These are phyloP conservation scores for Taphrina flavorubra DNA, from an alignment of 1,139 yeast genomes.

Conservation along the genomic window DNA sequence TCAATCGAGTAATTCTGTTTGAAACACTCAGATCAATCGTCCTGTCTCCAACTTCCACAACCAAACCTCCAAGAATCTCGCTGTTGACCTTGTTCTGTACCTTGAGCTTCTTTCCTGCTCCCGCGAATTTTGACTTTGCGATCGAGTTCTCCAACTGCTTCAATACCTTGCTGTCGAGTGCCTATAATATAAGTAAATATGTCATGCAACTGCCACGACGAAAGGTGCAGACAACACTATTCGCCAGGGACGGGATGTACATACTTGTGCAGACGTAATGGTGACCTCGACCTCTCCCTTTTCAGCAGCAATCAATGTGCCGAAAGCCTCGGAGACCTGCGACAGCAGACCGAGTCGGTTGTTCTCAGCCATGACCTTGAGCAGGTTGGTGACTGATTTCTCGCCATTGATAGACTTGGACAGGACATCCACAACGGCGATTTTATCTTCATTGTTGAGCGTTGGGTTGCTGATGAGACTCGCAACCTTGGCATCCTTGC, in stretches of 20 bases:
- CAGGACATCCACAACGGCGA: conserved; percentile 67
- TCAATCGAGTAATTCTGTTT: conserved; percentile 82
- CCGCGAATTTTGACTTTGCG: conserved; percentile 78
- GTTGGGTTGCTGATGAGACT: conserved; percentile 81
- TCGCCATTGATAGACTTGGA: conserved; percentile 62
- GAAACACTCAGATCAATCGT: conserved; percentile 92
- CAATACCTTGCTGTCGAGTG: conserved; percentile 77
- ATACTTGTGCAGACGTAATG: conserved; percentile 67
- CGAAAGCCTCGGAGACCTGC: conserved; percentile 72
- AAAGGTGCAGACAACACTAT: neutral
- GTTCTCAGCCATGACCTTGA: conserved; percentile 88
- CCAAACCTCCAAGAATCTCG: conserved; percentile 91
- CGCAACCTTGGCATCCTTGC: conserved; percentile 67
- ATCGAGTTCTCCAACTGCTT: conserved; percentile 81
- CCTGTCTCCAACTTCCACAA: conserved; percentile 95
- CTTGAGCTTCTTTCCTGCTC: conserved; percentile 83
- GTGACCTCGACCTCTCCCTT: conserved; percentile 92
- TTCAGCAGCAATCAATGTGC: conserved; percentile 81
- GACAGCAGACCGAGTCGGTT: conserved; percentile 81
- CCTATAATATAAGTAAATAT: neutral
- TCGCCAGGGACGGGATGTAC: neutral
- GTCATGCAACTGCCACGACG: neutral
- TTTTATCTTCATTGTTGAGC: conserved; percentile 75
- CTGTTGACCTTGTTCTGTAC: conserved; percentile 83
- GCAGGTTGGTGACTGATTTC: conserved; percentile 77